Conservation (phyloP, 176 grass and related monocot species). For the Canna indica region DNA sequence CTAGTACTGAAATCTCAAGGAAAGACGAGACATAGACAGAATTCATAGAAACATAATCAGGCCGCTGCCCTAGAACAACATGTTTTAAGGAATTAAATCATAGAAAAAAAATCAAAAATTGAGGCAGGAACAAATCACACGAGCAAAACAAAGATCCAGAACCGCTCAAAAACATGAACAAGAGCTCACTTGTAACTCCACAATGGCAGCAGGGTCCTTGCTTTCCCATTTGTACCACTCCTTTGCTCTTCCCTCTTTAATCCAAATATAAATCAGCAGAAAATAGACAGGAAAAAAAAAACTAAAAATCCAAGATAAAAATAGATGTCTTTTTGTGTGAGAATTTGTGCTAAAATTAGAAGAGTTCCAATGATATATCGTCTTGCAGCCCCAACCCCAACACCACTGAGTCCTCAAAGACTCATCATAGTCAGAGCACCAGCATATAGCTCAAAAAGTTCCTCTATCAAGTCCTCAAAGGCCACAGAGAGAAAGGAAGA, state of each 20-base stretch:
- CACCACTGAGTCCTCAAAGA: slow-evolving; percentile 22
- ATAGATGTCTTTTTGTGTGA: slow-evolving; percentile 28
- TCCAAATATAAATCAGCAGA: slow-evolving; percentile 25
- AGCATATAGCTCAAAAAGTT: too few relatives aligned
- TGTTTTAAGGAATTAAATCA: too few relatives aligned
- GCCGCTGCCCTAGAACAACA: too few relatives aligned
- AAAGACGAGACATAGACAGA: too few relatives aligned
- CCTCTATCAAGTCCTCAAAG: slow-evolving; percentile 49
- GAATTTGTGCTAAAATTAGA: slow-evolving; percentile 37
- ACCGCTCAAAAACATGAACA: slow-evolving; percentile 12
- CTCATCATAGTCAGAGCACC: neutral
- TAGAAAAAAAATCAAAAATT: neutral
- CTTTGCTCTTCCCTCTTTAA: slow-evolving; percentile 23
- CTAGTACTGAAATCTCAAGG: too few relatives aligned
- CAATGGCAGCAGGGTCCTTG: slow-evolving; percentile 94
- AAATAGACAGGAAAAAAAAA: slow-evolving; percentile 23
- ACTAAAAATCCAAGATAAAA: slow-evolving; percentile 27
- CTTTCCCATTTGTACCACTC: slow-evolving; percentile 51
- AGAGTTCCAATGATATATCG: slow-evolving; percentile 15
- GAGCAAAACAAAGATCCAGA: slow-evolving; percentile 24
- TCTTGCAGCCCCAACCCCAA: slow-evolving; percentile 21
- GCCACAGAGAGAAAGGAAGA: slow-evolving; percentile 23
- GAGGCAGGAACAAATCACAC: slow-evolving; percentile 20
- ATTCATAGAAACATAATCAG: too few relatives aligned
- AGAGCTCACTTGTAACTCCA: too few relatives aligned